Percentiles rank a stretch among this genome's conserved stretches.
Conservation (phyloP, 176 grass and related monocot species). For the Musa beccarii region DNA sequence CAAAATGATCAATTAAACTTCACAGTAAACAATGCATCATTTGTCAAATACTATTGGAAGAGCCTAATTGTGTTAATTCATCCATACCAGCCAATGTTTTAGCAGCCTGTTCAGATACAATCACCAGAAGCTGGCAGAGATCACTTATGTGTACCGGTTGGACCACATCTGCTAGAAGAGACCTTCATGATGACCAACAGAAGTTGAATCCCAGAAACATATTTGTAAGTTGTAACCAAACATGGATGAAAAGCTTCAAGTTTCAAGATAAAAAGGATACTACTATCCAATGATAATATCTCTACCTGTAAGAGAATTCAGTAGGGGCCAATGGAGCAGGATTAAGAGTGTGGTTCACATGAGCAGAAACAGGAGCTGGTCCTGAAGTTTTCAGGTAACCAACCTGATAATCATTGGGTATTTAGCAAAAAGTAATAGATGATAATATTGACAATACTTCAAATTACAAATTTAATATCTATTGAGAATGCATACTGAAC, state of each 20-base stretch:
- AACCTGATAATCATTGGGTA: slow-evolving; percentile 3
- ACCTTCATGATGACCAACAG: slow-evolving; percentile 10
- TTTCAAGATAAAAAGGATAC: not conserved
- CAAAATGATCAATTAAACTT: not conserved
- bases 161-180: slow-evolving; percentile 27
- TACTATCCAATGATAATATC: not conserved
- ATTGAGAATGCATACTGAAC: not conserved
- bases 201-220: not conserved
- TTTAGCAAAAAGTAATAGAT: not conserved
- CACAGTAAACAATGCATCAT: not conserved
- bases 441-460: not conserved
- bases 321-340: not conserved
- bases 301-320: slow-evolving; percentile 29
- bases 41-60: not conserved
- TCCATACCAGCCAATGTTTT: slow-evolving; percentile 20
- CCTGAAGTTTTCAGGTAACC: slow-evolving; percentile 6
- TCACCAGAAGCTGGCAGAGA: slow-evolving; percentile 26
- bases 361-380: slow-evolving; percentile 11
- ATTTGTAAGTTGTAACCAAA: not conserved
- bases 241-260: not conserved
- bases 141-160: slow-evolving; percentile 22
- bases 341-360: slow-evolving; percentile 5
- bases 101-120: slow-evolving; percentile 20
- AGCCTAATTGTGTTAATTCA: not conserved
- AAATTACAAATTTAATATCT: not conserved